phyloP scores from a whole-genome alignment of 371 early-diverging fungal species.

The Chytridiales sp. region DNA sequence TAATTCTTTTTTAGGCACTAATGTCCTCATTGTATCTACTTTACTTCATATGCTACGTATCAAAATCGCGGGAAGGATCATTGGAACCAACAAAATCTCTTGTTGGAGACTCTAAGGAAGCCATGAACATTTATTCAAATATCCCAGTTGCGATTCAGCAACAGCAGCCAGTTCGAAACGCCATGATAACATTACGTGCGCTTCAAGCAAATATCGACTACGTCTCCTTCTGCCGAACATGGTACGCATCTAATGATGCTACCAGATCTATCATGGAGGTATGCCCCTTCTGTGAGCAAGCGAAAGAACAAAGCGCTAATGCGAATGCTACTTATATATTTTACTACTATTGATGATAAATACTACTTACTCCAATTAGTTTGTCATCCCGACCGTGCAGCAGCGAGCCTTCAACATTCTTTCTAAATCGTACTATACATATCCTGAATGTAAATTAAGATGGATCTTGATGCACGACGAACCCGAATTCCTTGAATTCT shows the following conservation, averaged over 20 bases:
- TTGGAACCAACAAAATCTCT: no score
- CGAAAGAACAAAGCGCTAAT: not conserved
- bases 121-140: not conserved
- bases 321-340: not conserved
- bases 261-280: not conserved
- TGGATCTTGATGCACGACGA: not conserved
- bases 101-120: not conserved
- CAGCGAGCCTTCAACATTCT: slow-evolving; percentile 5
- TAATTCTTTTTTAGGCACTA: no score
- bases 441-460: not conserved
- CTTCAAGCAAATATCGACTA: slow-evolving; percentile 2
- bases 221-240: not conserved
- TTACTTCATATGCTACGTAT: no score
- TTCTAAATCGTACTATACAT: slow-evolving; percentile 13
- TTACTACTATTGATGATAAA: not conserved
- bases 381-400: slow-evolving; percentile 5
- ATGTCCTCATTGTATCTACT: no score
- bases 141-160: not conserved
- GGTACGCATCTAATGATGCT: not conserved
- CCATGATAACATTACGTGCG: slow-evolving; percentile 2
- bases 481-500: not conserved
- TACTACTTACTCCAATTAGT: no score
- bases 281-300: not conserved
- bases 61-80: no score
- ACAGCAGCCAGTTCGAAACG: not conserved